A percentile compares a stretch with the other conserved stretches of the same genome.
Conservation (phyloP, 192 early-diverging fungal genomes). For the Coemansia sp. region DNA sequence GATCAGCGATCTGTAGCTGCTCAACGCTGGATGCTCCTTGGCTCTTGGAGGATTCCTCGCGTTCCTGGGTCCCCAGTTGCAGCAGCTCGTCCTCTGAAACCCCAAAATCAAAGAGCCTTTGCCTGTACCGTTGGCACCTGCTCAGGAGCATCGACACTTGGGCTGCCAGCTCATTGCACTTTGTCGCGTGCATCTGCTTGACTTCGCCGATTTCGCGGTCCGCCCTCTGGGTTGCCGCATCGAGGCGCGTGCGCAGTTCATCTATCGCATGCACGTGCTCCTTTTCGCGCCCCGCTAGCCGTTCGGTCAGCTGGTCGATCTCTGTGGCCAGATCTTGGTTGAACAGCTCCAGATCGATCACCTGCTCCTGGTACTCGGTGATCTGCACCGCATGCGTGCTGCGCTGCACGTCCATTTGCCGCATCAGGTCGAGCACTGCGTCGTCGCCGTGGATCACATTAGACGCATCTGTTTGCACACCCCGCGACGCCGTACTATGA, state of each 20-base stretch:
- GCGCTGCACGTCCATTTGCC: slow-evolving; percentile 45
- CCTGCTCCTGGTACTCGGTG: slow-evolving; percentile 55
- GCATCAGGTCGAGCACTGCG: slow-evolving; percentile 51
- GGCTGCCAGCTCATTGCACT: slow-evolving; percentile 46
- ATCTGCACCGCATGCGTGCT: slow-evolving; percentile 45
- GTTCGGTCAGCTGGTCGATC: slow-evolving; percentile 30
- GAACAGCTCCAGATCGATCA: slow-evolving; percentile 45
- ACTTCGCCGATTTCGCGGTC: slow-evolving; percentile 46
- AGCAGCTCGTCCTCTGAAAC: slow-evolving; percentile 40
- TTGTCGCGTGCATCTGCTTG: slow-evolving; percentile 43
- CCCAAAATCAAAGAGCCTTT: slow-evolving; percentile 18
- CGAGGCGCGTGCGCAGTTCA: slow-evolving; percentile 38
- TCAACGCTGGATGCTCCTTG: neutral
- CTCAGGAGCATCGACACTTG: slow-evolving; percentile 35
- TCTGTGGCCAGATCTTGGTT: slow-evolving; percentile 46
- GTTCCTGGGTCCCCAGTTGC: slow-evolving; percentile 7
- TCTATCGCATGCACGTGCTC: slow-evolving; percentile 19
- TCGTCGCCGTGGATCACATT: slow-evolving; percentile 44
- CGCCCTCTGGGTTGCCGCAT: slow-evolving; percentile 20
- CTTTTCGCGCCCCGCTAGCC: slow-evolving; percentile 19
- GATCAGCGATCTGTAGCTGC: slow-evolving; percentile 36
- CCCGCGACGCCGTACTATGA: slow-evolving; percentile 5
- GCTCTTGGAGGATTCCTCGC: neutral
- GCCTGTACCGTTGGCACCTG: slow-evolving; percentile 28
- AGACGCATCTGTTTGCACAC: slow-evolving; percentile 21